Evolutionary conservation across 202 grass and related monocot species (phyloP).

Genomic region (Setaria viridis): DNA sequence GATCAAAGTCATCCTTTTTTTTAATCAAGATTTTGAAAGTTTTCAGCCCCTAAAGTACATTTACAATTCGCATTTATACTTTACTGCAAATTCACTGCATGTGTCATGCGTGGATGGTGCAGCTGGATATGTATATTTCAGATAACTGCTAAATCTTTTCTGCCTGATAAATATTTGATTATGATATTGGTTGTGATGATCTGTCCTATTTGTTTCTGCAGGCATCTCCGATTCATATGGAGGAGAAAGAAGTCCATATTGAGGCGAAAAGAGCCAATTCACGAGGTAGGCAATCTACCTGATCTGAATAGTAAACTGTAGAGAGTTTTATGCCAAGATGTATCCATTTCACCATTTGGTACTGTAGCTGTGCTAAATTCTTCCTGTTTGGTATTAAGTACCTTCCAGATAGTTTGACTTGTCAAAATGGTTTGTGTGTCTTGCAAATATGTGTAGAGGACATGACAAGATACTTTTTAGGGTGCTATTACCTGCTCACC

Average conservation of each 20-base stretch:
- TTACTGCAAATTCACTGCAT: neutral
- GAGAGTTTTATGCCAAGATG: neutral
- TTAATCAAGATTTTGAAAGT: neutral
- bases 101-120: neutral
- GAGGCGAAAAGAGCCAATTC: slow-evolving; percentile 69
- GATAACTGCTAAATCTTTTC: neutral
- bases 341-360: slow-evolving; percentile 11
- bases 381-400: neutral
- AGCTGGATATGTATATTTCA: neutral
- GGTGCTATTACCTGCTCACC: neutral
- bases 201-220: slow-evolving; percentile 24
- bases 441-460: neutral
- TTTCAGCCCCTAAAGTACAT: neutral
- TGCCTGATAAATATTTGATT: neutral
- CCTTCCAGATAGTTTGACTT: neutral
- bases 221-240: slow-evolving; percentile 68
- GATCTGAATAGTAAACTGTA: neutral
- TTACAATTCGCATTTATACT: neutral
- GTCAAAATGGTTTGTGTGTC: neutral
- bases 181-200: slow-evolving; percentile 3
- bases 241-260: slow-evolving; percentile 48
- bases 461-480: neutral
- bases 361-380: neutral
- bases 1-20: neutral
- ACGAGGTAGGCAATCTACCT: slow-evolving; percentile 49